Conservation (phyloP, 148 eudicot species). For the Oxyria digyna region DNA sequence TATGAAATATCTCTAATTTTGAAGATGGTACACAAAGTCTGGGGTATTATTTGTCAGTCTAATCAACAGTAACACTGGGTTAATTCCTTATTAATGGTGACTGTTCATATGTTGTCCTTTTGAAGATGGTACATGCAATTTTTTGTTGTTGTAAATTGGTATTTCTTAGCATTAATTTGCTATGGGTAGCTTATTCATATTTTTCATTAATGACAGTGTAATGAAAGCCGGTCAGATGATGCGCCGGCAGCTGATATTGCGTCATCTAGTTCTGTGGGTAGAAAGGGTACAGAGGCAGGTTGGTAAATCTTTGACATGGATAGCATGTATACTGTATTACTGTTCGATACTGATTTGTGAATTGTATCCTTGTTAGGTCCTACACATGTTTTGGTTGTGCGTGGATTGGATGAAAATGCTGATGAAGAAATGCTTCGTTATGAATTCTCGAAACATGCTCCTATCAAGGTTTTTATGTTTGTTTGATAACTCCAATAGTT, state of each 20-base stretch:
- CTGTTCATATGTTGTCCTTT: background rate
- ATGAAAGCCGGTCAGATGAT: slow-evolving; percentile 84
- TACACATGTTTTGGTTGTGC: slow-evolving; percentile 92
- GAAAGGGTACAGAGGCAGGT: slow-evolving; percentile 87
- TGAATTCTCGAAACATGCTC: slow-evolving; percentile 95
- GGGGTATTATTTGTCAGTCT: background rate
- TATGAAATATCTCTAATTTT: background rate
- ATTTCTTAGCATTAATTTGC: background rate
- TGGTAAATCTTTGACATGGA: slow-evolving; percentile 16
- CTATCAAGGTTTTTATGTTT: slow-evolving; percentile 55
- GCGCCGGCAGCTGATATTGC: slow-evolving; percentile 85
- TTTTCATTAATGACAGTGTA: slow-evolving; percentile 48
- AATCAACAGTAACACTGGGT: background rate
- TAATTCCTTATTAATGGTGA: background rate
- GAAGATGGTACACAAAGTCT: background rate
- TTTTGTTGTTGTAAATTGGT: no score
- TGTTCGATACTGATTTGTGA: slow-evolving; percentile 12
- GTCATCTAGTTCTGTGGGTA: slow-evolving; percentile 58
- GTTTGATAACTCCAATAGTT: background rate
- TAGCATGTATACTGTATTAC: background rate
- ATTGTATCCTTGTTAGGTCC: slow-evolving; percentile 44
- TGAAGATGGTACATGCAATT: no score
- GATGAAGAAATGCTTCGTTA: slow-evolving; percentile 99
- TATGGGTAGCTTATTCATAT: background rate
- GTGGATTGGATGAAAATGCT: slow-evolving; percentile 99